Conservation (phyloP, 352 stramenopile species). For the Globisporangium irregulare region DNA sequence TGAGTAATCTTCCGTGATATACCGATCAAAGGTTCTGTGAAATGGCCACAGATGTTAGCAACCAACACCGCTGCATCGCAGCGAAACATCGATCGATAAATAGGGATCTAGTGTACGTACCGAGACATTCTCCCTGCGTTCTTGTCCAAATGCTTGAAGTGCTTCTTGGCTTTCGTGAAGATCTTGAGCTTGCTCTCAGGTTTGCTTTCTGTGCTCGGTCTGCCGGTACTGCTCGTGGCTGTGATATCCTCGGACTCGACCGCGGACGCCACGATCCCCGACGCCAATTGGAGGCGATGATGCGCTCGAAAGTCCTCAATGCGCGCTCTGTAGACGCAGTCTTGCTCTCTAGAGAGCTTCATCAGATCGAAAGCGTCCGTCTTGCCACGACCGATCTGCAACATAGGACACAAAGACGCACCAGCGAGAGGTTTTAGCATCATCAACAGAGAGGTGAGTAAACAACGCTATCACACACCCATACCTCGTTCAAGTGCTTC, state of each 20-base stretch:
- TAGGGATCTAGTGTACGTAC: conserved; percentile 21
- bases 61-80: neutral
- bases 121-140: conserved; percentile 41
- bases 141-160: conserved; percentile 59
- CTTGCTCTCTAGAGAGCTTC: conserved; percentile 52
- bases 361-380: conserved; percentile 49
- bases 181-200: conserved; percentile 50
- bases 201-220: conserved; percentile 38
- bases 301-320: conserved; percentile 85
- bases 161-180: conserved; percentile 58
- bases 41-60: neutral
- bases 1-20: conserved; percentile 57
- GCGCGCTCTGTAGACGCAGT: conserved; percentile 59
- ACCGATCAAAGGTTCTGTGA: conserved; percentile 65
- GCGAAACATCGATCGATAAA: neutral
- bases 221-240: conserved; percentile 28
- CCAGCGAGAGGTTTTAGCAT: neutral
- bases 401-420: neutral
- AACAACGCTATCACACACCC: neutral
- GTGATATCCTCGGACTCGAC: conserved; percentile 36
- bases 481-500: conserved; percentile 77
- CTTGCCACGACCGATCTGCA: conserved; percentile 54
- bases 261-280: conserved; percentile 70
- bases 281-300: conserved; percentile 76
- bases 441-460: neutral